Conservation (phyloP, 352 stramenopile species). For the Pythium guiyangense region DNA sequence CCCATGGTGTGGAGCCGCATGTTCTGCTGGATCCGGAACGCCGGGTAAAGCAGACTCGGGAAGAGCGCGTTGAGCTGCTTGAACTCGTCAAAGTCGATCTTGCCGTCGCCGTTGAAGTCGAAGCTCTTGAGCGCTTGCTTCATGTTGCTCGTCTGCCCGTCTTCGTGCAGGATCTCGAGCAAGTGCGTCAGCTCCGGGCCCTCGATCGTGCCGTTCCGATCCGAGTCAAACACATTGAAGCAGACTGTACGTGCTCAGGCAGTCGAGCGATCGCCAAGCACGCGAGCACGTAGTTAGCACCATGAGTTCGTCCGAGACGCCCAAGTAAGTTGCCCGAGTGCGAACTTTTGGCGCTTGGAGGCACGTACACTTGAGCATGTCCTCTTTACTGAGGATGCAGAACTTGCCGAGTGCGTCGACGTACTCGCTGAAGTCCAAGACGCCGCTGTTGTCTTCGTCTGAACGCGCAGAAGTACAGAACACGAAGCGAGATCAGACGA, state of each 20-base stretch:
- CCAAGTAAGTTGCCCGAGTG: too few relatives aligned
- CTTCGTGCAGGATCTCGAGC: slow-evolving; percentile 63
- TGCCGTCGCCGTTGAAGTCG: slow-evolving; percentile 66
- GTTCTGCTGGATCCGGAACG: slow-evolving; percentile 72
- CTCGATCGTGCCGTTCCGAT: slow-evolving; percentile 74
- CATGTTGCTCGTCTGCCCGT: slow-evolving; percentile 68
- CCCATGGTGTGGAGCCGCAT: slow-evolving; percentile 65
- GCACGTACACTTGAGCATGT: slow-evolving; percentile 69
- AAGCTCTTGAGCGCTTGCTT: slow-evolving; percentile 54
- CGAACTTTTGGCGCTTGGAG: too few relatives aligned
- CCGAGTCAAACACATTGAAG: slow-evolving; percentile 71
- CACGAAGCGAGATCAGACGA: neutral
- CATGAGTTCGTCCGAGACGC: too few relatives aligned
- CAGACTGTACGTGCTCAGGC: slow-evolving; percentile 36
- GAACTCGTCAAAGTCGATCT: slow-evolving; percentile 73
- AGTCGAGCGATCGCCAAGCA: neutral
- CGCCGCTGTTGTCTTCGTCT: slow-evolving; percentile 69
- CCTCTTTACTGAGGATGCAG: slow-evolving; percentile 66
- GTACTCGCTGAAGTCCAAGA: slow-evolving; percentile 73
- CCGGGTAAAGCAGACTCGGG: slow-evolving; percentile 58
- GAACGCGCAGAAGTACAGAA: neutral
- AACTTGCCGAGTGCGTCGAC: slow-evolving; percentile 75
- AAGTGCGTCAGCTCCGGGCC: slow-evolving; percentile 53
- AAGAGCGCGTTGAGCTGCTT: slow-evolving; percentile 57
- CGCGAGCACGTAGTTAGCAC: too few relatives aligned